Evolutionary conservation across 2,329 filamentous ascomycete species (phyloP).

Genomic region (Diaporthe vexans): DNA sequence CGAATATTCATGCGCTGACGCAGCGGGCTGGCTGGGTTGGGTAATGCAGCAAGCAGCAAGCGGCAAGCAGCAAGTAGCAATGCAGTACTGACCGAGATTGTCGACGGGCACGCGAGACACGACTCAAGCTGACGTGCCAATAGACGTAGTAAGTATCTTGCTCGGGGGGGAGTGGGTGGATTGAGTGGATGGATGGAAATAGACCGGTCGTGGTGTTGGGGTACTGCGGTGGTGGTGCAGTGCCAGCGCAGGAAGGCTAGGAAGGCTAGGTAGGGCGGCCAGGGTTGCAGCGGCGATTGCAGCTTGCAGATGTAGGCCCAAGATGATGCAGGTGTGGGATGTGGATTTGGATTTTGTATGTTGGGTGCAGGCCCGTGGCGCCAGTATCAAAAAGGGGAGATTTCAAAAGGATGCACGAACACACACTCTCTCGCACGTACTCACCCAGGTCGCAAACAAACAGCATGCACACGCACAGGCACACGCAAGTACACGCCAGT

Average conservation of each 20-base stretch:
- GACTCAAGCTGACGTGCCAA: conserved; percentile 32
- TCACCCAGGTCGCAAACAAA: neutral
- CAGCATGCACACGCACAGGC: neutral
- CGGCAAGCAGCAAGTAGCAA: conserved; percentile 20
- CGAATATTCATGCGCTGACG: conserved; percentile 27
- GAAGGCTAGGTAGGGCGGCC: conserved; percentile 20
- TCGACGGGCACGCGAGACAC: conserved; percentile 20
- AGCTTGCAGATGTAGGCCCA: neutral
- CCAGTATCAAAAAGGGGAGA: conserved; percentile 28
- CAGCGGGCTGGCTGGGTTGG: conserved; percentile 28
- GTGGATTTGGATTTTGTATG: neutral
- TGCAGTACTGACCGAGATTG: conserved; percentile 30
- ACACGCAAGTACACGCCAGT: too few species aligned
- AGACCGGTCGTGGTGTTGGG: conserved; percentile 1
- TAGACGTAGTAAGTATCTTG: conserved; percentile 4
- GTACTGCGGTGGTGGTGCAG: conserved; percentile 15
- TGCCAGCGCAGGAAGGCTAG: conserved; percentile 4
- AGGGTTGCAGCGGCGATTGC: conserved; percentile 18
- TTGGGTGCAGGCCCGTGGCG: conserved; percentile 14
- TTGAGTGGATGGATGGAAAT: conserved; percentile 5
- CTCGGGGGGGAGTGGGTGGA: neutral
- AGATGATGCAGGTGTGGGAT: too few species aligned
- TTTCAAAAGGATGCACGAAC: neutral
- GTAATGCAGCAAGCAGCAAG: conserved; percentile 17
- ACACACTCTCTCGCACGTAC: neutral